Evolutionary conservation across 805 yeast species (phyloP), one percentile per base, ranked within the genome.

Genomic region (Cyberlindnera samutprakarnensis): DNA sequence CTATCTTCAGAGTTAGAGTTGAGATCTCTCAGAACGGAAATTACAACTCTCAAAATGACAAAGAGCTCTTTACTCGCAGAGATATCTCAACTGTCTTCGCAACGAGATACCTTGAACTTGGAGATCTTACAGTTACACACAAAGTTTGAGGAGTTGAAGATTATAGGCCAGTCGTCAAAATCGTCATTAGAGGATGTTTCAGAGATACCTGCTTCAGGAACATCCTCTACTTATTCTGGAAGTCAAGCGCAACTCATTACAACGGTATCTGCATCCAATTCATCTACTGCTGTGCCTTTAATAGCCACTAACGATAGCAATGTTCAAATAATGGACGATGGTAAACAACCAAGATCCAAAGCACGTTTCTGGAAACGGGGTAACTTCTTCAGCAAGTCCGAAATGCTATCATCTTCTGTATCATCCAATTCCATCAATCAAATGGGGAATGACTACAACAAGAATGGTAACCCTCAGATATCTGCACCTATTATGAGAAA

Each of bases 21-120:
- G 32, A 58, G 66, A 31, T 47, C 56, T n/a, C 33, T 70, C 35
- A 67, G 62, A 31, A 43, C 53, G 23, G 68, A 64, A 38, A 43
- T 76, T 10, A 49, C 55, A 12, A 54, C 53, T 25, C 63, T 68
- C 38, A 61, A 64, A 23, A 49, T 62, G 2, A 56, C 62, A 2
- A 73, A 69, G 40, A 62, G 66, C 3, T 52, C 53, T 6, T 42
- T 78, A 22, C 36, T 59, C 14, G 61, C 57, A 26, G 86, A 80
- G 24, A 63, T 81, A 11, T 68, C 63, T 29, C 66, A 59, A 14
- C 57, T 86, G 39, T 64, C 57, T 19, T 38, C 44, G 1, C 67
- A 68, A 28, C 78, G 70, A 54, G 61, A 58, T 21, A 53, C 57
- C 13, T 54, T 85, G 31, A 57, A 55, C 28, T 39, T 44, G 13